Conservation (phyloP, 2,329 filamentous ascomycete species). For the Epichloe aotearoae region DNA sequence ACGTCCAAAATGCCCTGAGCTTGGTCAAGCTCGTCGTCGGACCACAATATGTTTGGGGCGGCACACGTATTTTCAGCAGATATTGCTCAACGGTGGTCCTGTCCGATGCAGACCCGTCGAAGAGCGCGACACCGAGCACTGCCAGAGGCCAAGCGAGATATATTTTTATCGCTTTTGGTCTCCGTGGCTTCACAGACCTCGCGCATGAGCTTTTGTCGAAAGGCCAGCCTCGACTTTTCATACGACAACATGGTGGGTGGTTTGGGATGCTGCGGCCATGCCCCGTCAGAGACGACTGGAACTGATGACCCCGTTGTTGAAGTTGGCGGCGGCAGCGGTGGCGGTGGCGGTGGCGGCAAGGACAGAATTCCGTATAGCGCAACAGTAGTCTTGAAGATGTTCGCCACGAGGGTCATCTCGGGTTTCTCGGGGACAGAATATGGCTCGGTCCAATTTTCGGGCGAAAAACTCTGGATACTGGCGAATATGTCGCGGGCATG, state of each 20-base stretch:
- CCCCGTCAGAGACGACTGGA: neutral
- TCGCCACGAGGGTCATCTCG: neutral
- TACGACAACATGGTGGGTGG: neutral
- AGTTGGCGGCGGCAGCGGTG: neutral
- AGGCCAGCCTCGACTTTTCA: neutral
- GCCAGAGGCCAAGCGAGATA: conserved; percentile 2
- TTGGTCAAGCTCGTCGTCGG: neutral
- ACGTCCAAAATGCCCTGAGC: conserved; percentile 3
- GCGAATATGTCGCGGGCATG: neutral
- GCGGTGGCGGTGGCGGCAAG: neutral
- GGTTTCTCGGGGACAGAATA: neutral
- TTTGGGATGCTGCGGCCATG: neutral
- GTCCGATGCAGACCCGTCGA: neutral
- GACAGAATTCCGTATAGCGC: conserved; percentile 1
- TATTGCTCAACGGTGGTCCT: neutral
- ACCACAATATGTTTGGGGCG: conserved; percentile 1
- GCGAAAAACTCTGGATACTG: neutral
- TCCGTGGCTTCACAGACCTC: neutral
- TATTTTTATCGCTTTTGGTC: neutral
- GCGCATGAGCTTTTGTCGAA: conserved; percentile 1
- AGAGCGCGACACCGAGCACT: conserved; percentile 2
- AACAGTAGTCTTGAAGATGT: conserved; percentile 3
- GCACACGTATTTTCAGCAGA: neutral
- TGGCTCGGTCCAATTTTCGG: conserved; percentile 3
- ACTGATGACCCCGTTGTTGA: neutral